phyloP scores from a whole-genome alignment of 306 rosid species.

The Pyrus communis region DNA sequence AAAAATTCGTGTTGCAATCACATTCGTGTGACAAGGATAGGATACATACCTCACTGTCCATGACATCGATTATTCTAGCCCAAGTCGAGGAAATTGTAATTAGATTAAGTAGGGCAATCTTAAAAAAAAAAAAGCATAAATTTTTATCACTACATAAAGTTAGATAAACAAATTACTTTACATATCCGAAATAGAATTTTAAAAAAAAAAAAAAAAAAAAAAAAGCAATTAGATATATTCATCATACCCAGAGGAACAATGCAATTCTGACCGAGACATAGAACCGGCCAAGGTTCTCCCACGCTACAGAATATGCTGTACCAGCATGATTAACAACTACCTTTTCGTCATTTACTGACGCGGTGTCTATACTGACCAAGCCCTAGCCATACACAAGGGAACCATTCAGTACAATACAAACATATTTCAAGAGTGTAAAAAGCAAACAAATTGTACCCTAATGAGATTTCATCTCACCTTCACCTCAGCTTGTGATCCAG shows the following conservation, averaged over 20 bases:
- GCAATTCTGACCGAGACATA: conserved; percentile 77
- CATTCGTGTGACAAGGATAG: conserved; percentile 4
- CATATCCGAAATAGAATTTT: background rate
- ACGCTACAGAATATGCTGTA: conserved; percentile 32
- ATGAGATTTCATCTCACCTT: conserved; percentile 40
- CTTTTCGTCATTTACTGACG: conserved; percentile 33
- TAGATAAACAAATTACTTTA: conserved; percentile 12
- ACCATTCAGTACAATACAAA: conserved; percentile 17
- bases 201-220: too few species aligned
- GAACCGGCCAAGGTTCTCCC: conserved; percentile 82
- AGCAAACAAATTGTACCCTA: conserved; percentile 6
- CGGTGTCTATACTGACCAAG: conserved; percentile 19
- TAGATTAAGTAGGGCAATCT: conserved; percentile 58
- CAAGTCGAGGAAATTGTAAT: conserved; percentile 84
- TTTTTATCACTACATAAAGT: conserved; percentile 8
- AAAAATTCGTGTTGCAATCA: conserved; percentile 10
- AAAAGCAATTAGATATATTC: background rate
- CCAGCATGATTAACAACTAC: conserved; percentile 33
- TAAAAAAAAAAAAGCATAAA: conserved; percentile 16
- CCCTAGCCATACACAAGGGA: conserved; percentile 34
- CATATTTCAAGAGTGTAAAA: conserved; percentile 9
- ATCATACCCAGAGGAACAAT: conserved; percentile 86
- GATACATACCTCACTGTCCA: conserved; percentile 72
- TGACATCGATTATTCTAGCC: conserved; percentile 92
- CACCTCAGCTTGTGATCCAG: conserved; percentile 31